phyloP scores from a whole-genome alignment of 306 rosid genomes.

The Quercus alba region DNA sequence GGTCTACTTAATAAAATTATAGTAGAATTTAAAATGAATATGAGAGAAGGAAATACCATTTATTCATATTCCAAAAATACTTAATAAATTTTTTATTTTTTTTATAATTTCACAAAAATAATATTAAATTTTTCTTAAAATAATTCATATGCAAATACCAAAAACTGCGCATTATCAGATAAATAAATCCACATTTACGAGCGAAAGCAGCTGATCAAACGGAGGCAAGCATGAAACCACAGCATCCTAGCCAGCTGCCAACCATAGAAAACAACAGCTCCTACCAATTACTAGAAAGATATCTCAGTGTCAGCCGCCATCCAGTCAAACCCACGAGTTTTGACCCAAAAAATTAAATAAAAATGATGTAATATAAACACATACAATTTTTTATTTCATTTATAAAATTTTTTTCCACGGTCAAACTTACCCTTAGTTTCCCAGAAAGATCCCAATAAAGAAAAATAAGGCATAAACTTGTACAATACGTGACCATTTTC shows the following conservation, averaged over 20 bases:
- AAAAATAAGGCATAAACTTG: constrained; percentile 15
- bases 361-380: not conserved
- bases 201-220: not conserved
- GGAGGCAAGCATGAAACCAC: not conserved
- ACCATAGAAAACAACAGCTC: not conserved
- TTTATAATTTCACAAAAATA: no score
- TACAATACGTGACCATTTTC: constrained; percentile 46
- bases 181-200: no score
- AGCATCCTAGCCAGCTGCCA: not conserved
- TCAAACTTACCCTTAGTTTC: constrained; percentile 49
- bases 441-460: constrained; percentile 37
- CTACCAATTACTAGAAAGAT: not conserved
- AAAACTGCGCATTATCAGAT: no score
- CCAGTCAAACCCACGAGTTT: constrained; percentile 69
- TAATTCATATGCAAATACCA: no score
- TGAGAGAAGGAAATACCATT: fast-evolving
- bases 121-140: no score
- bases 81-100: no score
- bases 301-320: constrained; percentile 55
- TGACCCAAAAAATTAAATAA: constrained; percentile 35
- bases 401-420: constrained; percentile 32
- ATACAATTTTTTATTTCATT: not conserved
- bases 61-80: fast-evolving
- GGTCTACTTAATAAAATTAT: no score
- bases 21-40: fast-evolving